Evolutionary conservation across 2,329 filamentous ascomycete species (phyloP), one percentile per base, ranked within the genome.

Genomic region (Cryphonectria naterciae): DNA sequence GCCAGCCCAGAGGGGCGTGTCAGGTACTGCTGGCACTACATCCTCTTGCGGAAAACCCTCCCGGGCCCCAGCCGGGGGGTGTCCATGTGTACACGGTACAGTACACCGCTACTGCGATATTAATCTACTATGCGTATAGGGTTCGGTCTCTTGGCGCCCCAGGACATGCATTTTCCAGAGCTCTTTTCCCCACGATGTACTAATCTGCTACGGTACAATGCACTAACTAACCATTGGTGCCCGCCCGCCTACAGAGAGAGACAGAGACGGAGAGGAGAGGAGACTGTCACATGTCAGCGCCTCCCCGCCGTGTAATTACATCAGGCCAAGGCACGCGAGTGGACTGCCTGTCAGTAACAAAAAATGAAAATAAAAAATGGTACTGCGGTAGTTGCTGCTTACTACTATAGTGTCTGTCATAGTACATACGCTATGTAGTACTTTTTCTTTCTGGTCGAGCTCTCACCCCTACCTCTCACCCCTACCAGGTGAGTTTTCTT

Each of bases 211-310:
- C 46, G 22, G 6, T n/a, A 46, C 43, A n/a, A 49, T 10, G 22
- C 10, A 49, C 37, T 39, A 39, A 39, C 37, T 39, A 39, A 39
- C 19, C 43, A 1, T 22, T 49, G 43, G 43, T 49, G 43, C 43
- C 43, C 43, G 54, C n/a, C 54, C 25, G 6, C 43, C n/a, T 4
- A 7, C n/a, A 1, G 28, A 32, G 37, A 39, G 37, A 39, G 37
- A 39, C 10, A 10, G 37, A 6, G 52, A 56, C 22, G 28, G 32
- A 32, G 52, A 56, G 49, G 54, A 35, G 54, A 37, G 60, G 60
- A n/a, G 60, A n/a, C 60, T 62, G 35, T 62, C 60, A 62, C 60
- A 62, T 62, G 60, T 41, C 60, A 62, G 60, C 60, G 60, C 10
- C 58, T 22, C 22, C 28, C 13, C 52, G 8, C 52, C 52, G 8